Percentiles rank a stretch among this genome's conserved stretches.
Evolutionary conservation across 352 stramenopile species (phyloP).

Genomic region (Phytophthora sp.): DNA sequence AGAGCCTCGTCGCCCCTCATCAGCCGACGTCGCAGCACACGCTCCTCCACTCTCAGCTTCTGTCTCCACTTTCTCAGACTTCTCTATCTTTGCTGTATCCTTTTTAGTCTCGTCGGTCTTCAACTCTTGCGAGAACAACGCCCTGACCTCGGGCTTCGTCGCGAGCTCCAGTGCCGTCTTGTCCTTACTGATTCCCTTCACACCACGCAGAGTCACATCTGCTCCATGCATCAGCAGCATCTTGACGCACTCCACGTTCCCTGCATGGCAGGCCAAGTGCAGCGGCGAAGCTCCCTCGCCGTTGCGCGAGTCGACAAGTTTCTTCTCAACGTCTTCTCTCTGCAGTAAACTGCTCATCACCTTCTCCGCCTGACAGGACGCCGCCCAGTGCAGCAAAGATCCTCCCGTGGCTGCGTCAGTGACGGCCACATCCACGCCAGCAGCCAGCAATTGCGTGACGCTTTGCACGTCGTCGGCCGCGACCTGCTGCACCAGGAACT

Average conservation of each 20-base stretch:
- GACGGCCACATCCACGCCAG: slow-evolving; percentile 59
- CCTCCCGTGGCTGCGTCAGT: slow-evolving; percentile 63
- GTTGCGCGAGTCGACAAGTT: slow-evolving; percentile 63
- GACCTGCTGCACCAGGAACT: slow-evolving; percentile 88
- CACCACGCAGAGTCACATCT: slow-evolving; percentile 48
- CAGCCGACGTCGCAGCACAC: background rate
- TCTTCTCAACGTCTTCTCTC: slow-evolving; percentile 37
- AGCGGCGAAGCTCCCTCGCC: slow-evolving; percentile 78
- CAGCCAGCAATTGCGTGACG: slow-evolving; percentile 64
- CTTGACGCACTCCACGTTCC: slow-evolving; percentile 58
- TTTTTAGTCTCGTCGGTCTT: background rate
- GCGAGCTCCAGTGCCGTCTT: slow-evolving; percentile 67
- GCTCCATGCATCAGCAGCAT: slow-evolving; percentile 57
- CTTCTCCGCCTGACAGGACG: slow-evolving; percentile 67
- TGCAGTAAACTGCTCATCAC: slow-evolving; percentile 59
- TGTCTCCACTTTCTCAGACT: background rate
- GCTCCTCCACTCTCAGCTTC: background rate
- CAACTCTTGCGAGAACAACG: slow-evolving; percentile 33
- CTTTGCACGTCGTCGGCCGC: slow-evolving; percentile 63
- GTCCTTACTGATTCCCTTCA: slow-evolving; percentile 53
- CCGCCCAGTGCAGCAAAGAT: slow-evolving; percentile 82
- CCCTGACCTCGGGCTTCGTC: slow-evolving; percentile 49
- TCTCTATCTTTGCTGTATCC: no score
- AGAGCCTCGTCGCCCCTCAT: slow-evolving; percentile 10
- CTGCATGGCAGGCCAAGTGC: slow-evolving; percentile 68